Evolutionary conservation across 306 rosid species (phyloP).

Genomic region (Rubus parviflorus): DNA sequence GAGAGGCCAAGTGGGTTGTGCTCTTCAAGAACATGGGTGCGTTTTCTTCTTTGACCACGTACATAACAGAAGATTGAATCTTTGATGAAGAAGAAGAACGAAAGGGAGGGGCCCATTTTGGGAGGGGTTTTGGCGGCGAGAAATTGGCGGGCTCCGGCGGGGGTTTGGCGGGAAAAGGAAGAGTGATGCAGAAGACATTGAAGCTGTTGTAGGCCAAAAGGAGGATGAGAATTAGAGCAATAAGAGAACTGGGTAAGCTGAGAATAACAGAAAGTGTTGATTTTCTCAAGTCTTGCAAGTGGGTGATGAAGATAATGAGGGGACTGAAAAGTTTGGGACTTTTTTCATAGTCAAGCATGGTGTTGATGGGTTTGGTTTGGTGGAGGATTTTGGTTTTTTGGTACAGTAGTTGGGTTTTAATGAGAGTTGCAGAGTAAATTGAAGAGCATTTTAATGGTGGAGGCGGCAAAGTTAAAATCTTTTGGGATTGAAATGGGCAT

Average conservation of each 20-base stretch:
- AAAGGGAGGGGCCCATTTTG: slow-evolving; percentile 13
- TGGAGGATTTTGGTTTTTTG: neutral
- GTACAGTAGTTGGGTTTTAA: neutral
- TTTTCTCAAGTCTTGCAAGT: slow-evolving; percentile 39
- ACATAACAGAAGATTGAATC: slow-evolving; percentile 38
- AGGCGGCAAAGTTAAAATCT: neutral
- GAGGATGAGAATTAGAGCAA: slow-evolving; percentile 54
- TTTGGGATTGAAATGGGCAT: slow-evolving; percentile 1
- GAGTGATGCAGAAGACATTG: slow-evolving; percentile 43
- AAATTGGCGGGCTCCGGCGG: slow-evolving; percentile 15
- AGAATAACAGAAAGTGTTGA: slow-evolving; percentile 38
- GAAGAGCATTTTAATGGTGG: neutral
- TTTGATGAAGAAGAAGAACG: slow-evolving; percentile 31
- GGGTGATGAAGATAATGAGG: slow-evolving; percentile 21
- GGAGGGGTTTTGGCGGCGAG: slow-evolving; percentile 20
- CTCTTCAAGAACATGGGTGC: slow-evolving; percentile 26
- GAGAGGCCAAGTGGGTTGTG: slow-evolving; percentile 26
- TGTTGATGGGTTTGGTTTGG: slow-evolving; percentile 5
- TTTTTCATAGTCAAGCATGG: slow-evolving; percentile 17
- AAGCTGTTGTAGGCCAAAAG: slow-evolving; percentile 64
- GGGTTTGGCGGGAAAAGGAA: slow-evolving; percentile 41
- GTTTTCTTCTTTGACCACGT: slow-evolving; percentile 37
- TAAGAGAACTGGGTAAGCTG: slow-evolving; percentile 51
- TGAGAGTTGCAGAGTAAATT: neutral
- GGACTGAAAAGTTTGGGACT: slow-evolving; percentile 21